Evolutionary conservation across 768 basidiomycete genomes (phyloP), one percentile per base, ranked within the genome.

Genomic region (Lactarius akahatsu): DNA sequence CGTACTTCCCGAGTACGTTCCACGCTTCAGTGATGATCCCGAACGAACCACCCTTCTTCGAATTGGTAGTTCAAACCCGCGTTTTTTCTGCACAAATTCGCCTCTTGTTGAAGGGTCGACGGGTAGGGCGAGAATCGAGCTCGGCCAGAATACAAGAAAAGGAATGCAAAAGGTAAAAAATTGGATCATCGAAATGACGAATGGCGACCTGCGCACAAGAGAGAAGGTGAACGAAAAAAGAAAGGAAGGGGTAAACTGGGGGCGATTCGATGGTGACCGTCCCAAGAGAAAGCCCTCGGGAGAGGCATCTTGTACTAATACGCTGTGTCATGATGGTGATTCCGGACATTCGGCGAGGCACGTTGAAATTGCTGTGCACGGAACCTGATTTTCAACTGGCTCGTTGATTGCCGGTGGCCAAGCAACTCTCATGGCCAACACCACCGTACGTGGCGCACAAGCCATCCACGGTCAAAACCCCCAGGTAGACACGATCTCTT

Each of bases 391-490:
- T 40, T 40, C 38, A 40, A 40, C 38, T 40, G 11, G 38, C 38
- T 40, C 11, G 16, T 41, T 41, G 41, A 18, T 41, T 41, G 41
- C 41, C 41, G 41, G 16, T 18, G 40, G 6, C 41, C 32, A 64
- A 60, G 26, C 59, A 45, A 26, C 30, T 6, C 5, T 69, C 72
- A 96, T 97, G 94, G 93, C 94, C 54, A 96, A 95, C 76, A 94
- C 93, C 36, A 96, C 95, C n/a, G 82, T 94, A 66, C 81, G 83
- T 61, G 94, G 94, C 30, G 94, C 95, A 26, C 80, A 81, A 54
- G 86, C 93, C n/a, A 90, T 98, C 72, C 96, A 98, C 74, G 96
- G 96, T 59, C 91, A 94, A 72, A 98, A 98, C 78, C 96, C 96
- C 13, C 96, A 98, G 84, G 96, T 95, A 74, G 61, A 73, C 62